Base-by-base conservation (phyloP, 208 protist species). In the Leishmania aethiopica region DNA sequence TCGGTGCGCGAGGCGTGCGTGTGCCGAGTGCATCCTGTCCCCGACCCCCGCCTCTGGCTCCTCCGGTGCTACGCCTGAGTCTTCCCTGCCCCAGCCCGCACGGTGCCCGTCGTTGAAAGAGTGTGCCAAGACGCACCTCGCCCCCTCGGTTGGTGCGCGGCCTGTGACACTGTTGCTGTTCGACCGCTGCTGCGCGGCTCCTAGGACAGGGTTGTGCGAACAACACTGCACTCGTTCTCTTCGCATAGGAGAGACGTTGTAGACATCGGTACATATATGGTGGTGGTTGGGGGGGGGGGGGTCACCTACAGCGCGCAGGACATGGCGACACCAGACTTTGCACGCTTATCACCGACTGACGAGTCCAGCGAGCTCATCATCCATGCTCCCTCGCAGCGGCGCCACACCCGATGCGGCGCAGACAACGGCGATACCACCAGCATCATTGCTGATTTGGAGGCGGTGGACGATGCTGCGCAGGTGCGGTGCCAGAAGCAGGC, bases 381-480 rank as follows among this genome's bases (percentile, higher is more conserved):
- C 28, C 10, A 19, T 55, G 70, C 45, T 25, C 13, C 45, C 28
- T 37, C 45, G 28, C n/a, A n/a, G 19, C 70, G 3, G 2, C 22
- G 59, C 11, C 51, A 51, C 67, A n/a, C 45, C 42, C 74, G 47
- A 55, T 78, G 15, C 37, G 40, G 42, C 71, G 40, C 59, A 28
- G 78, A 35, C 19, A 40, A 51, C 7, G 32, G 73, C 45, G 32
- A 37, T 59, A 28, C 55, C 3, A 19, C 47, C 15, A 60, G 37
- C 45, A 32, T 40, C 55, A 35, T 75, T 51, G 49, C 74, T 17
- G 25, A 64, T 11, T 47, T 67, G 28, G 80, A 75, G 59, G 32
- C 13, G 35, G 73, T 84, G 37, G 62, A 79, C 66, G 80, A 79
- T 57, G 37, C 67, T 3, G 80, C 64, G 60, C 70, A 75, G 22